Base-by-base conservation (phyloP, 2,329 filamentous ascomycete species). In the Ramularia endophylla region DNA sequence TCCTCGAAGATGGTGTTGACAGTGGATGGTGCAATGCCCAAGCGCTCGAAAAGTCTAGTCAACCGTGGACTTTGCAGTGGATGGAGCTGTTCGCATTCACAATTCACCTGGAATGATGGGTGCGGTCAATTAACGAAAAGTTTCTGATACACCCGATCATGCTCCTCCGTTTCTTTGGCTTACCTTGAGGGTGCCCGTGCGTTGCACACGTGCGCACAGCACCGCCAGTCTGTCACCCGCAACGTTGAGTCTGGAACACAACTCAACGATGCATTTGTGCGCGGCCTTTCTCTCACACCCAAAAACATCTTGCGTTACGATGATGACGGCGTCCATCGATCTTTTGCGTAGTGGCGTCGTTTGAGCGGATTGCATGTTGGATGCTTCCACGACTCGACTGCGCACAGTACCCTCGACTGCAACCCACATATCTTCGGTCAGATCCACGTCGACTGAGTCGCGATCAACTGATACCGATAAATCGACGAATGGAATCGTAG, bases 351-450 rank as follows among this genome's bases (percentile, higher is more conserved):
- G 15, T 29, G 11, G 27, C 3, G 25, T 20, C 11, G 13, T 19
- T 28, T 36, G 28, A n/a, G 16, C 8, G 2, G 20, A 31, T 20
- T 27, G 17, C 19, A 29, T 11, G 15, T 29, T 34, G 25, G 37
- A 17, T n/a, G 41, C 19, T 8, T 46, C 40, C 8, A 49, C 36
- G 9, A 46, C 11, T n/a, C 48, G 46, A 7, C 46, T 50, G n/a
- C 45, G 49, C 5, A 57, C 54, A 11, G 46, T 51, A 8, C 55
- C 54, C 41, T 58, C 50, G 7, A 61, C 44, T 13, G 55, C 49
- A 8, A 61, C 50, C 60, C 60, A 62, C 4, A 59, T 41, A 19
- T 53, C 49, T 16, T 43, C 42, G 7, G 52, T 47, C 8, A 45
- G 22, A n/a, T 43, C 40, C 2, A 54, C 43, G 40, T 62, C 59